Conservation (phyloP, 129 eudicot species). For the Chrysanthemum makinoi region DNA sequence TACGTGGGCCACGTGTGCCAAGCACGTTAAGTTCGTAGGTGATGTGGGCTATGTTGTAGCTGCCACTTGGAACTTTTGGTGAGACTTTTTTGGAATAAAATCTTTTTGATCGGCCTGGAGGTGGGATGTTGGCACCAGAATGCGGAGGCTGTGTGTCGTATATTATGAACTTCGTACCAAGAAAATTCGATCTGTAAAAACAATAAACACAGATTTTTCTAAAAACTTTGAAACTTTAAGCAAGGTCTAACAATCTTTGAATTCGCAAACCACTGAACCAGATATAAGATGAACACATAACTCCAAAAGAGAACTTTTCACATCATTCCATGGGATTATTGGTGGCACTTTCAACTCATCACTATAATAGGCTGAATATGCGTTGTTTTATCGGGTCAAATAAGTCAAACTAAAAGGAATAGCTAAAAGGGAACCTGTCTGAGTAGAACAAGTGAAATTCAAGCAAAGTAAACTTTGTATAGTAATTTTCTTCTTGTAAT, state of each 20-base stretch:
- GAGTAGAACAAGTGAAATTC: too few relatives aligned
- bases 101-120: conserved; percentile 67
- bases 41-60: conserved; percentile 81
- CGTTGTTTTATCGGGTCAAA: too few relatives aligned
- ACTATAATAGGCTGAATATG: too few relatives aligned
- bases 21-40: conserved; percentile 81
- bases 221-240: neutral
- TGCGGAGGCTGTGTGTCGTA: conserved; percentile 93
- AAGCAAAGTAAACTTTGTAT: too few relatives aligned
- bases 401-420: too few relatives aligned
- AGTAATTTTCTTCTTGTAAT: too few relatives aligned
- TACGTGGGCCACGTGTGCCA: conserved; percentile 86
- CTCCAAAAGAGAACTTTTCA: neutral
- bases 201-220: neutral
- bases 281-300: neutral
- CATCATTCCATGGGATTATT: neutral
- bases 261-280: neutral
- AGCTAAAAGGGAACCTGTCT: too few relatives aligned
- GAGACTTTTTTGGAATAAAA: conserved; percentile 80
- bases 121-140: conserved; percentile 48
- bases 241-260: conserved; percentile 1
- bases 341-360: neutral
- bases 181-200: conserved; percentile 71
- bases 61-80: conserved; percentile 81
- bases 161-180: conserved; percentile 82